phyloP scores from a whole-genome alignment of 2,329 filamentous ascomycete genomes.

The Apiospora rasikravindrae region DNA sequence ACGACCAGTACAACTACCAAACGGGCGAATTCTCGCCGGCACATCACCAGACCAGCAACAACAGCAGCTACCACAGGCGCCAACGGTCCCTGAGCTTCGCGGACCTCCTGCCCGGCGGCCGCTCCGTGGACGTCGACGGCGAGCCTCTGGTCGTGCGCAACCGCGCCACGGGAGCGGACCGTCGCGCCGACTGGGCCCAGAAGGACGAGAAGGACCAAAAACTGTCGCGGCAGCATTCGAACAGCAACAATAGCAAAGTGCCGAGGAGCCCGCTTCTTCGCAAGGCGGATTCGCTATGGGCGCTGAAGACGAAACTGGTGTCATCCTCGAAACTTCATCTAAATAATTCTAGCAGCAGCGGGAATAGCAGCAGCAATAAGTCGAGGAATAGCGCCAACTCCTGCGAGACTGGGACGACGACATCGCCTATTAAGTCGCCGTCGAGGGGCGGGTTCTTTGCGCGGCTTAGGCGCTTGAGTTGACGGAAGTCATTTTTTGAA shows the following conservation, averaged over 20 bases:
- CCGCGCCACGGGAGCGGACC: not conserved
- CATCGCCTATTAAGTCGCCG: slow-evolving; percentile 9
- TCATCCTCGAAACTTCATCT: not conserved
- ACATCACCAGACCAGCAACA: not conserved
- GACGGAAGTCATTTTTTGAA: not conserved
- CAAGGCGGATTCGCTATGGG: slow-evolving; percentile 56
- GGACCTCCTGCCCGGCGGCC: not conserved
- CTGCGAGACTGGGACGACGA: not conserved
- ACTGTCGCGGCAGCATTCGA: not conserved
- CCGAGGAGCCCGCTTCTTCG: slow-evolving; percentile 38
- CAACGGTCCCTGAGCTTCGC: not conserved
- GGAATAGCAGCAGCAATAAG: slow-evolving; percentile 26
- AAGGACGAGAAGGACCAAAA: slow-evolving; percentile 50
- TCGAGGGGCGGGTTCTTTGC: slow-evolving; percentile 16
- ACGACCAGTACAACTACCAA: not conserved
- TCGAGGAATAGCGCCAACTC: slow-evolving; percentile 19
- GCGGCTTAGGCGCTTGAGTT: not conserved
- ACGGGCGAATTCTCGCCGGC: not conserved
- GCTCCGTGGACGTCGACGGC: not conserved
- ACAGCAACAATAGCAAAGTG: slow-evolving; percentile 26
- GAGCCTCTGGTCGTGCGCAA: not conserved
- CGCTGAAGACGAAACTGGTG: slow-evolving; percentile 48
- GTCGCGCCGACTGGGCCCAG: slow-evolving; percentile 61
- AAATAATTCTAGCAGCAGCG: slow-evolving; percentile 26
- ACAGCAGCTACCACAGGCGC: not conserved